Evolutionary conservation across 2,329 filamentous ascomycete genomes (phyloP), one percentile per base, ranked within the genome.

Genomic region (Gaeumannomyces sp.): DNA sequence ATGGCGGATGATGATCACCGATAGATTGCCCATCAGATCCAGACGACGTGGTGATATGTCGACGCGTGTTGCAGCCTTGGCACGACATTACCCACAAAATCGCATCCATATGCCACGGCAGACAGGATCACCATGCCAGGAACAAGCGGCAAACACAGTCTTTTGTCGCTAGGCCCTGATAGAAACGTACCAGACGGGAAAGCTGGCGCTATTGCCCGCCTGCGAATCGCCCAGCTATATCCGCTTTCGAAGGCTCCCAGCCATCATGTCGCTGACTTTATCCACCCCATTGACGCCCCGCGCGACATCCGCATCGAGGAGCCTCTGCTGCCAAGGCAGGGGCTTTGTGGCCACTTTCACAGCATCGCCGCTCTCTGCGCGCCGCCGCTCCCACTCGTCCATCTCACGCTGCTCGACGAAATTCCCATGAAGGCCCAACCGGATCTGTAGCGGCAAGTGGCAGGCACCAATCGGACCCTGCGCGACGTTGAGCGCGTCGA

Each of bases 381-480:
- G 73, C 22, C 77, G 70, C 66, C 68, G 66, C 66, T 74, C 69
- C 79, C 79, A 81, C 29, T 71, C 73, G 50, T 80, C 77, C n/a
- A 80, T 79, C 28, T 80, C 77, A 0, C 72, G 67, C 38, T 77
- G 72, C 53, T 76, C 75, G 3, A 79, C 77, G 66, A 78, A 80
- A 68, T 79, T 80, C 2, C 78, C 78, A 57, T 80, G 78, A 16
- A 80, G 70, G 0, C 78, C 78, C 22, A 79, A 67, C 31, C 77
- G 75, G 61, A 80, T 69, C 68, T 76, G 75, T 29, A 80, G 65
- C 1, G 78, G 78, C 62, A 80, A 66, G 64, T 79, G 78, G 22
- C 80, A 69, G 0, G 75, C 76, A 0, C 76, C 77, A 33, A 80
- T 64, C 11, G 78, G 79, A 0, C 79, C 78, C 35, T 73, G 71